Base-by-base conservation (phyloP, 768 basidiomycete genomes). In the Russula brevipes region DNA sequence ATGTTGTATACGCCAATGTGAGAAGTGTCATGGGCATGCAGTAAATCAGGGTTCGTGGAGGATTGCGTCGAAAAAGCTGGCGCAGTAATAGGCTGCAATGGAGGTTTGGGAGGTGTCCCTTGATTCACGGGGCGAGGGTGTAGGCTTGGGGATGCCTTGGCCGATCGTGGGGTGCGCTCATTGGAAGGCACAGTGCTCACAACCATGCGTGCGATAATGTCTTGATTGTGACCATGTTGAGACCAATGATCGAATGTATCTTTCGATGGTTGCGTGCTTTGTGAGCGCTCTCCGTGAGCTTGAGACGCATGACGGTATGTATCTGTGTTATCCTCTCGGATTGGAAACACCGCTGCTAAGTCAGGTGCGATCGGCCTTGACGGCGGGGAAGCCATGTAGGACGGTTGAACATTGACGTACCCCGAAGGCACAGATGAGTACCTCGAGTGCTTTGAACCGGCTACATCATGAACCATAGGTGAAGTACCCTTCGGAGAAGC, bases 81-180 rank as follows among this genome's bases (percentile, higher is more conserved):
- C 11, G 35, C 33, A 38, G 61, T 14, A 16, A 61, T 42, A 6
- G 57, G 54, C 19, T 58, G 66, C 5, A 38, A 24, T 41, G 49
- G 33, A 17, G 51, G 45, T 33, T 63, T 66, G 6, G 66, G 64
- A 24, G 65, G 65, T 51, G 67, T 68, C 52, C 65, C 65, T 41
- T 68, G 67, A 33, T 66, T 57, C 44, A 66, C 57, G 4, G 33
- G 45, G 24, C 57, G 65, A 19, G 64, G 51, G 30, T 68, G 58
- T 45, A 62, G 57, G 49, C 49, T 66, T 36, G 67, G 67, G 24
- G 67, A 66, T 19, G 58, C 45, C 65, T 60, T 68, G 7, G 65
- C 57, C 19, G 65, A 66, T 45, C 65, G 54, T 16, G 64, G 64
- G 8, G 67, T 60, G 39, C 67, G 67, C 30, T 60, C 60, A 47